Base-by-base conservation (phyloP, 1,139 yeast species). In the Blastobotrys proliferans region DNA sequence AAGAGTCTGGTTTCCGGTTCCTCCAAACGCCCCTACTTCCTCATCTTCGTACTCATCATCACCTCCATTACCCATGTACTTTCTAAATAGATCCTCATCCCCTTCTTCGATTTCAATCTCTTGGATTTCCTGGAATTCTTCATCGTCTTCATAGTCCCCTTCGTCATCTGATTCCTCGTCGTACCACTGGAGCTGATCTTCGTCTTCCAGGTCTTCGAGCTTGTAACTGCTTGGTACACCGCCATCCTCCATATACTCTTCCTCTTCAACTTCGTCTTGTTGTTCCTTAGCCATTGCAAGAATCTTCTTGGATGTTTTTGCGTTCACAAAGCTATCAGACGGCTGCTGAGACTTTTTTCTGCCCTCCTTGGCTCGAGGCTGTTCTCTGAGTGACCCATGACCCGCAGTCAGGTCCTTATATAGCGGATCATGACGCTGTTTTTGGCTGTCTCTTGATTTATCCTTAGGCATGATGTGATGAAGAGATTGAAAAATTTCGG, bases 241-340 rank as follows among this genome's bases (percentile, higher is more conserved):
- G 2, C 18, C 19, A 9, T 11, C 17, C 8, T 27, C 16, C 4
- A 16, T 24, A 14, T 54, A 57, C 51, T 81, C 87, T 60, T 86
- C 95, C 6, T 65, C 70, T 46, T 76, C 84, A 24, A 90, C 64
- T 61, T 92, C 98, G 37, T 85, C 90, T 62, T 88, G 97, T 67
- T 92, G 98, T 56, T 83, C 92, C 56, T 77, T 81, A 13, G 97
- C 98, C 52, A 92, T 72, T 60, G 83, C 85, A 51, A 92, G 71
- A 63, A 92, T 90, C 67, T 79, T 87, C 64, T 94, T 75, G 1
- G 97, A 85, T 28, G 87, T 72, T 21, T 79, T 72, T 16, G 97
- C 86, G 68, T 90, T 97, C 37, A 92, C 73, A 55, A 67, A 82
- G 35, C 76, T 81, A 45, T 83, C 90, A 24, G 68, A 69, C 14